Conservation (phyloP, 2,329 filamentous ascomycete species). For the Alternaria longipes region DNA sequence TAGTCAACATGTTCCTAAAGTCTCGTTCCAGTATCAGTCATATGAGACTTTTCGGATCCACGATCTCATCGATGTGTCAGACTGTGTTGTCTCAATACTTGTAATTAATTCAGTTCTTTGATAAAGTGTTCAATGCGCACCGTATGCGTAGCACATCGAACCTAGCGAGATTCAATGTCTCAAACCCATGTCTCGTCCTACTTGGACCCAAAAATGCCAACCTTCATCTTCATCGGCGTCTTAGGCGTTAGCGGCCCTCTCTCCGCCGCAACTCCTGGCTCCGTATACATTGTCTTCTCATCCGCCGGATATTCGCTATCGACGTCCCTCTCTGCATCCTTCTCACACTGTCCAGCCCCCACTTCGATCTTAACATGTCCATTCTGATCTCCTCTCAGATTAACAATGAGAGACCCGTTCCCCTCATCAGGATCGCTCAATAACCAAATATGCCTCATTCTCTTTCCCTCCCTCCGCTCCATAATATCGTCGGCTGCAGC, state of each 20-base stretch:
- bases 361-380: constrained; percentile 35
- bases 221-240: constrained; percentile 11
- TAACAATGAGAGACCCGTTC: constrained; percentile 33
- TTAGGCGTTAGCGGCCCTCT: constrained; percentile 2
- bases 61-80: not conserved
- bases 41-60: not conserved
- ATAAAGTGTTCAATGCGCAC: not conserved
- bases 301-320: not conserved
- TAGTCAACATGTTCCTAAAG: not conserved
- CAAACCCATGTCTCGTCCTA: not conserved
- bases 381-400: constrained; percentile 28
- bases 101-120: not conserved
- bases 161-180: not conserved
- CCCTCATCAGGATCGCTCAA: constrained; percentile 38
- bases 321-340: not conserved
- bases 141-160: not conserved
- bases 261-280: constrained; percentile 4
- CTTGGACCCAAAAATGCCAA: constrained; percentile 14
- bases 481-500: constrained; percentile 30
- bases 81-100: not conserved
- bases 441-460: constrained; percentile 32
- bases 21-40: not conserved
- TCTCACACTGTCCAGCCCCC: not conserved
- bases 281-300: constrained; percentile 5
- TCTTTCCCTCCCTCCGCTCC: constrained; percentile 19